Base-by-base conservation (phyloP, 2,329 filamentous ascomycete species). In the Cercospora brassicicola region DNA sequence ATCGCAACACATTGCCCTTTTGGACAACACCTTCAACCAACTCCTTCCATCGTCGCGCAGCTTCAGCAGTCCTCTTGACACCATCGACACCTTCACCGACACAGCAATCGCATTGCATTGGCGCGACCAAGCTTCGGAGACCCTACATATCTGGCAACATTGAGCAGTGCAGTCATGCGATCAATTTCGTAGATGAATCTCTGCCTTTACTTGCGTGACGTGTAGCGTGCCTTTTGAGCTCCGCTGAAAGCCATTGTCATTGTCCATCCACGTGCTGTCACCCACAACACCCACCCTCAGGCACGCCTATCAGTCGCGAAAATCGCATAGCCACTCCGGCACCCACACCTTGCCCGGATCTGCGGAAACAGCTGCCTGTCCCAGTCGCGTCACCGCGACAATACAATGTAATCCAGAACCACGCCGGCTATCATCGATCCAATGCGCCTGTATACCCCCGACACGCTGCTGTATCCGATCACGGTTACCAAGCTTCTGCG, bases 401-500 rank as follows among this genome's bases (percentile, higher is more conserved):
- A 62, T 66, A 73, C 64, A 68, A 74, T 74, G 72, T 74, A 65
- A 74, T 71, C 59, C 59, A 57, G 62, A 39, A 55, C 4, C 26
- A 53, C 55, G 60, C 33, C 59, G 48, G 53, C 39, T 42, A 23
- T 55, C 30, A 48, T 64, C 68, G 62, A 61, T 66, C 70, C 77
- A 76, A 85, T 85, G 83, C 82, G 82, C 79, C 79, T 85, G 73
- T 75, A 76, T 77, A 84, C 83, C 59, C 81, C 82, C 69, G 76
- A 78, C 69, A 78, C 78, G 81, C 88, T 97, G 74, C 91, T 91
- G 81, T 99, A 98, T 81, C 95, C 95, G 75, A 94, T 98, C 81
- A 96, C 91, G 74, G 90, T 99, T 81, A 93, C 90, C 75, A 91
- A 92, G 80, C 86, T 98, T 69, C 87, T 94, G 73, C 93, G 93